Conservation (phyloP, 163 green algal species). For the Scenedesmus sp. region DNA sequence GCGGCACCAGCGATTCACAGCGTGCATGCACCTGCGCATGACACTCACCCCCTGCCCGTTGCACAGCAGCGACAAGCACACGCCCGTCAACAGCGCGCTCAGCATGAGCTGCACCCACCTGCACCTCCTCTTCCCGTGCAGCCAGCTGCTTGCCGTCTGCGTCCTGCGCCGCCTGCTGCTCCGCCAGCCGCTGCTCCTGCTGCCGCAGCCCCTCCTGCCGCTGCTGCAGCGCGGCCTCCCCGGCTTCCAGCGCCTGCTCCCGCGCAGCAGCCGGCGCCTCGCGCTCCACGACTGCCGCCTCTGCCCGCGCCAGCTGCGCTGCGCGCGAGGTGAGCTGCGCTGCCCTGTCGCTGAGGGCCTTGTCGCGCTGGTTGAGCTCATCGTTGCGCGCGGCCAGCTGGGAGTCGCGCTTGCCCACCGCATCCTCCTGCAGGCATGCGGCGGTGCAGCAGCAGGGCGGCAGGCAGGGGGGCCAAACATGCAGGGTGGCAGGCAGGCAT, state of each 20-base stretch:
- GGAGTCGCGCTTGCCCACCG: conserved; percentile 19
- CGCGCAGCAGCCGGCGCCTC: conserved; percentile 13
- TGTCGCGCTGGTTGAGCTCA: conserved; percentile 27
- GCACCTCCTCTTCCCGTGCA: conserved; percentile 18
- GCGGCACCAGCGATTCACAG: neutral
- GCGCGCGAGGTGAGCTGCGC: conserved; percentile 18
- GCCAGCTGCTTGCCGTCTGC: neutral
- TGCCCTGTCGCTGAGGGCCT: conserved; percentile 11
- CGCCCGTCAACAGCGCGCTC: neutral
- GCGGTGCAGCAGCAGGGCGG: neutral
- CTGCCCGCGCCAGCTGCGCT: conserved; percentile 15
- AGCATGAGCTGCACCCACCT: neutral
- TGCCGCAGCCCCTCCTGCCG: neutral
- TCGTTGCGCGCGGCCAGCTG: neutral
- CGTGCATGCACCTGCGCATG: neutral
- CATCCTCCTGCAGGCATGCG: neutral
- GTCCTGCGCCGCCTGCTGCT: neutral
- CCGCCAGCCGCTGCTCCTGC: neutral
- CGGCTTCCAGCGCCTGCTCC: neutral
- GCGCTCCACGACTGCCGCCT: conserved; percentile 14
- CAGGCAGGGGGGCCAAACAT: neutral
- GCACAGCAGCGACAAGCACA: neutral
- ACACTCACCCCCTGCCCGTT: neutral
- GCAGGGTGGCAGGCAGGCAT: neutral
- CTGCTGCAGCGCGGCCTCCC: neutral